Percentiles rank a stretch among this genome's conserved stretches.
Conservation (phyloP, 2,329 filamentous ascomycete species). For the Pestalotiopsis sp. region DNA sequence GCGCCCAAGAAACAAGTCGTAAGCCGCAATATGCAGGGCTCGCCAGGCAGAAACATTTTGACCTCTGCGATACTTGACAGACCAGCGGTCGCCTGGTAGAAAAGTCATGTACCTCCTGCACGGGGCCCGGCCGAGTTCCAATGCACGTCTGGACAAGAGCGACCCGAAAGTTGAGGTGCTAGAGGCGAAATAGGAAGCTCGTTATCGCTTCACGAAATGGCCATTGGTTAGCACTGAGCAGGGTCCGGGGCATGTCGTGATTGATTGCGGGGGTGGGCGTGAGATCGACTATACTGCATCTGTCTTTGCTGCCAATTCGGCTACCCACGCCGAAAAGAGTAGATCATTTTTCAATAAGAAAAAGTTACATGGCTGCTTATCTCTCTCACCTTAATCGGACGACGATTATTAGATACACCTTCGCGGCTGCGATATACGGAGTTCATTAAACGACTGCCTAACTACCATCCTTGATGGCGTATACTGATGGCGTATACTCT, state of each 20-base stretch:
- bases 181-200: slow-evolving; percentile 10
- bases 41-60: background rate
- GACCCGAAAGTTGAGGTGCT: background rate
- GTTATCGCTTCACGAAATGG: background rate
- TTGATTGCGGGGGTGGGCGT: slow-evolving; percentile 3
- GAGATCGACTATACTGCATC: slow-evolving; percentile 7
- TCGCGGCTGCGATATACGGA: background rate
- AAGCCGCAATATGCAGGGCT: background rate
- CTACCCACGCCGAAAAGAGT: background rate
- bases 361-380: background rate
- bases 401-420: background rate
- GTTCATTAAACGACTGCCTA: background rate
- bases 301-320: background rate
- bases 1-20: background rate
- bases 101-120: background rate
- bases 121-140: background rate
- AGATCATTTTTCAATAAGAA: too few relatives aligned
- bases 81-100: background rate
- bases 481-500: background rate
- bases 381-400: background rate
- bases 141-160: background rate
- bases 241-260: slow-evolving; percentile 1
- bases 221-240: background rate
- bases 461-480: background rate
- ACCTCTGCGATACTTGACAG: background rate